Conservation (phyloP, 164 flowering plant species). For the Houttuynia cordata region DNA sequence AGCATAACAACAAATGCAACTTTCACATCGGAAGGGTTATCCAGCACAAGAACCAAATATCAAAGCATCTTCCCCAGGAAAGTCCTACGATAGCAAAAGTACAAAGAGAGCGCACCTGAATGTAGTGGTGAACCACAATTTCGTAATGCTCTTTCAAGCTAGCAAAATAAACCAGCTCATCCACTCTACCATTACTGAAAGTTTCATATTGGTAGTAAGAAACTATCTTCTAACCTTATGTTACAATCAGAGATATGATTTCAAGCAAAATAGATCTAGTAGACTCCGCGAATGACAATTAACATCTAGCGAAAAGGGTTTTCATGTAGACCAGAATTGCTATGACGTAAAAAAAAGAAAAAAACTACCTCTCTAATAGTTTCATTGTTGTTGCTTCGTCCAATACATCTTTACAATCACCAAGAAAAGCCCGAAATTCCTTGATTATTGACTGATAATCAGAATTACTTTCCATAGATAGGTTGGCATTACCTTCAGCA, state of each 20-base stretch:
- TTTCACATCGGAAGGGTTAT: neutral
- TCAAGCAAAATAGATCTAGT: too few relatives aligned
- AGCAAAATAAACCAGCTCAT: constrained; percentile 94
- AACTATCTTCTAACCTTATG: too few relatives aligned
- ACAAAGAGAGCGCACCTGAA: constrained; percentile 49
- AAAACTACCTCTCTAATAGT: constrained; percentile 72
- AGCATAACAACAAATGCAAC: neutral
- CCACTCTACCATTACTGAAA: constrained; percentile 95
- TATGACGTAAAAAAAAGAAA: too few relatives aligned
- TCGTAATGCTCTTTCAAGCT: constrained; percentile 86
- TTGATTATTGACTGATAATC: constrained; percentile 67
- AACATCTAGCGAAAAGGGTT: too few relatives aligned
- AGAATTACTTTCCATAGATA: constrained; percentile 40
- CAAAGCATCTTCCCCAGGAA: neutral
- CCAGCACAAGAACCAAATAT: too few relatives aligned
- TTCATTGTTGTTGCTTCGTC: constrained; percentile 97
- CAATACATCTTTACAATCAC: constrained; percentile 90
- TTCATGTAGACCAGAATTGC: too few relatives aligned
- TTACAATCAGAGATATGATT: too few relatives aligned
- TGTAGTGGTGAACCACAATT: constrained; percentile 88
- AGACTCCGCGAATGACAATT: too few relatives aligned
- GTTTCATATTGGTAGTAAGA: neutral
- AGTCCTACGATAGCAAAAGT: neutral
- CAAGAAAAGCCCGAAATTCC: constrained; percentile 93
- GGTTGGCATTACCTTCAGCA: constrained; percentile 4